These are phyloP conservation scores for Talaromyces albobiverticillius DNA, from an alignment of 2,329 filamentous ascomycete genomes.

Conservation along the genomic window DNA sequence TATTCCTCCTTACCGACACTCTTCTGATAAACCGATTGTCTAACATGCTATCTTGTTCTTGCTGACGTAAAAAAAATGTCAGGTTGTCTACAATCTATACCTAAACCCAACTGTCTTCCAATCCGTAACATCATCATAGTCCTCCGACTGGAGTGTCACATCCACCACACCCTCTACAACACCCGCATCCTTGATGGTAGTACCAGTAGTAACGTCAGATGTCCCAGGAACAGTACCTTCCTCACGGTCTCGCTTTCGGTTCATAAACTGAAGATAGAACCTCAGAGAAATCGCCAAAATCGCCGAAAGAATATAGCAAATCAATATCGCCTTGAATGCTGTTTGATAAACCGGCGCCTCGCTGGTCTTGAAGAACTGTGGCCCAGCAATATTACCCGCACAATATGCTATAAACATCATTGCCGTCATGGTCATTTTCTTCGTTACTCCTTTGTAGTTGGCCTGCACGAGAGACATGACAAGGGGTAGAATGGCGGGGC, in stretches of 20 bases:
- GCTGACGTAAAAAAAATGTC: too few relatives aligned
- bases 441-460: slow-evolving; percentile 56
- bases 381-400: slow-evolving; percentile 55
- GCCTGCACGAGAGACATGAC: slow-evolving; percentile 36
- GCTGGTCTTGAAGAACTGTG: slow-evolving; percentile 51
- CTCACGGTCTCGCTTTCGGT: slow-evolving; percentile 53
- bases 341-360: slow-evolving; percentile 50
- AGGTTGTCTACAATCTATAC: slow-evolving; percentile 53
- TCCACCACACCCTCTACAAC: slow-evolving; percentile 40
- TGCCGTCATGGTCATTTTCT: slow-evolving; percentile 53
- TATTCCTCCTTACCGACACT: too few relatives aligned
- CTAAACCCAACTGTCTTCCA: slow-evolving; percentile 59
- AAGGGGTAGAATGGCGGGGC: slow-evolving; percentile 51
- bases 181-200: slow-evolving; percentile 45
- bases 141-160: slow-evolving; percentile 40
- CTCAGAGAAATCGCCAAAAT: slow-evolving; percentile 51
- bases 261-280: slow-evolving; percentile 54
- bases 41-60: too few relatives aligned
- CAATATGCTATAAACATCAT: slow-evolving; percentile 54
- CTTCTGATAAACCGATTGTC: too few relatives aligned
- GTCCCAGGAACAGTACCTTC: slow-evolving; percentile 16
- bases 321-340: slow-evolving; percentile 48
- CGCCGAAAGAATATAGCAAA: slow-evolving; percentile 55
- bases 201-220: background rate
- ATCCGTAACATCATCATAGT: slow-evolving; percentile 60